Percentiles rank a stretch among this genome's conserved stretches.
These are phyloP conservation scores for Oxytropis ochrocephala DNA, from an alignment of 306 rosid genomes.

Conservation along the genomic window DNA sequence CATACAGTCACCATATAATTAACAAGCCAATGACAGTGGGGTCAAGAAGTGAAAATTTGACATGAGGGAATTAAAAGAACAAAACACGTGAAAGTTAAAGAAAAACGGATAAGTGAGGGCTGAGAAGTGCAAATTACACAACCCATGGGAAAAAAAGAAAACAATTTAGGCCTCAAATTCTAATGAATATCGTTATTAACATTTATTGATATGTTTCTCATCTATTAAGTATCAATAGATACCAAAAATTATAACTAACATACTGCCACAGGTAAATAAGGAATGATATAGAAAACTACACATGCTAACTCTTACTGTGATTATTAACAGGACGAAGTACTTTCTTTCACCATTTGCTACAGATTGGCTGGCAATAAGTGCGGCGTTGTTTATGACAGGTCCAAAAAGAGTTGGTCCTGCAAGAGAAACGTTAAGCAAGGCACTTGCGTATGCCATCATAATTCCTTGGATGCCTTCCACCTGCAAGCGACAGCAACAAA, in stretches of 20 bases:
- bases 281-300: conserved; percentile 10
- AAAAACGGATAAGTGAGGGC: not conserved
- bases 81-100: not conserved
- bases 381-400: conserved; percentile 86
- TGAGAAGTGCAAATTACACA: not conserved
- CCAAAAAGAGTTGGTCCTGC: conserved; percentile 99
- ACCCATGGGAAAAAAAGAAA: not conserved
- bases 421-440: conserved; percentile 92
- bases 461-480: conserved; percentile 99
- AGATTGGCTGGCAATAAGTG: conserved; percentile 92
- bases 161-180: no score
- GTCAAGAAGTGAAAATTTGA: no score
- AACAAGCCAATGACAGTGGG: not conserved
- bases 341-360: conserved; percentile 66
- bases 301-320: conserved; percentile 62
- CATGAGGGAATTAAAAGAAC: no score
- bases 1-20: not conserved
- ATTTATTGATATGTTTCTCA: no score
- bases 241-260: not conserved
- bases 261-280: not conserved
- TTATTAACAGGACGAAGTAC: conserved; percentile 85
- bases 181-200: no score
- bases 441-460: conserved; percentile 92
- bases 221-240: not conserved
- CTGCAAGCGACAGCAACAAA: conserved; percentile 40